Conservation (phyloP, 1,139 yeast species). For the Geotrichum candidum region DNA sequence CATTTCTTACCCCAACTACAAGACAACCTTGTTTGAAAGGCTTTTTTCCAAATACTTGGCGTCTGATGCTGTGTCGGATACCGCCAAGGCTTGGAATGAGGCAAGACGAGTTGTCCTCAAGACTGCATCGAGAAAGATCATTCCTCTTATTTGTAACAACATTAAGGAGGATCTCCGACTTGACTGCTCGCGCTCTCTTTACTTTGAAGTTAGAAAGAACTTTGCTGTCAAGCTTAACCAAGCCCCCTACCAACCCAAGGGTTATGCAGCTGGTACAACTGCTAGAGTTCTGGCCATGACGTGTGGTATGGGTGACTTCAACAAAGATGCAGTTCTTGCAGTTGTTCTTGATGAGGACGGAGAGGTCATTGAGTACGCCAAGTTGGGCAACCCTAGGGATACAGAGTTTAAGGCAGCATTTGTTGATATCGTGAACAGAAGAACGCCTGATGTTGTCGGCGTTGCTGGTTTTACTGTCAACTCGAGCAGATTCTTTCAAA, state of each 20-base stretch:
- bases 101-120: slow-evolving; percentile 64
- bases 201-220: slow-evolving; percentile 60
- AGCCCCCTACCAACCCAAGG: slow-evolving; percentile 84
- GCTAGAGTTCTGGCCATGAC: slow-evolving; percentile 81
- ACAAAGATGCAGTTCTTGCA: slow-evolving; percentile 81
- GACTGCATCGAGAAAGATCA: slow-evolving; percentile 60
- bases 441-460: slow-evolving; percentile 81
- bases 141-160: slow-evolving; percentile 63
- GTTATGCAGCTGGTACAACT: slow-evolving; percentile 69
- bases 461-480: slow-evolving; percentile 82
- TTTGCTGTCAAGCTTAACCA: slow-evolving; percentile 75
- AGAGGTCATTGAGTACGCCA: slow-evolving; percentile 65
- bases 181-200: slow-evolving; percentile 67
- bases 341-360: slow-evolving; percentile 76
- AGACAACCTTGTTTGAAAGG: slow-evolving; percentile 44
- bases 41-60: slow-evolving; percentile 55
- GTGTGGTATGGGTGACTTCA: slow-evolving; percentile 77
- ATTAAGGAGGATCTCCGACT: slow-evolving; percentile 80
- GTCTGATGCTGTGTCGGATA: slow-evolving; percentile 78
- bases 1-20: slow-evolving; percentile 38
- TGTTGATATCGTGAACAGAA: slow-evolving; percentile 46
- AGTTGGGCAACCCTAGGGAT: slow-evolving; percentile 66
- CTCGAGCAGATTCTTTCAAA: slow-evolving; percentile 55
- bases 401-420: slow-evolving; percentile 56
- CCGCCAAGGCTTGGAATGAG: slow-evolving; percentile 76